Evolutionary conservation across 2,329 filamentous ascomycete species (phyloP), one percentile per base, ranked within the genome.

Genomic region (Botrytis porri): DNA sequence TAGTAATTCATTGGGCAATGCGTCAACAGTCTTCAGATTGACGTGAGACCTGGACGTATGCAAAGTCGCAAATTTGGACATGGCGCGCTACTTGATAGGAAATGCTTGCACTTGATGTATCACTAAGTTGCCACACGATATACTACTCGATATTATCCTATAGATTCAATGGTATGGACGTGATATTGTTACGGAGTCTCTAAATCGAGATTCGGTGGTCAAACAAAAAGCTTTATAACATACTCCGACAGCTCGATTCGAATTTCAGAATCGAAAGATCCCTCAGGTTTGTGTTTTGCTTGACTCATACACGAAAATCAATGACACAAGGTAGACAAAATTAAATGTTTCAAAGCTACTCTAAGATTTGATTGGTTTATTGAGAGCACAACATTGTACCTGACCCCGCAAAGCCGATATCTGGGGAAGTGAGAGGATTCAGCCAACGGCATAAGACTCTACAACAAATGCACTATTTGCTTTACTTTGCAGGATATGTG

Each of bases 381-480:
- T 39, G 29, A 65, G 29, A 65, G 37, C 62, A 72, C 62, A 67
- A 37, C 45, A 48, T 37, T 45, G 62, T 48, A 66, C 48, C 51
- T 32, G 62, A 72, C 63, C 63, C 62, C 62, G 70, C 70, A 72
- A 72, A 67, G 70, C 62, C 62, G 37, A 41, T 41, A 22, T 59
- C 60, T 16, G 25, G 25, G 16, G 60, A 63, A 16, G 18, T 20
- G 5, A 18, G 25, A 63, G 61, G 32, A n/a, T 54, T 35, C 43
- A 3, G 60, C 37, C 20, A 25, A 57, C 20, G 25, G 35, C 51
- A 18, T 18, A 62, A 8, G 37, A 41, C 25, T 22, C 35, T 39
- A 39, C 14, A 61, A 61, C 25, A 10, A 35, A 41, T 39, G n/a
- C 32, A 18, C 12, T 39, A 14, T 62, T 41, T 41, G 60, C 35